Evolutionary conservation across 1,284 basidiomycete genomes (phyloP), one percentile per base, ranked within the genome.

Genomic region (Puccinia coronata): DNA sequence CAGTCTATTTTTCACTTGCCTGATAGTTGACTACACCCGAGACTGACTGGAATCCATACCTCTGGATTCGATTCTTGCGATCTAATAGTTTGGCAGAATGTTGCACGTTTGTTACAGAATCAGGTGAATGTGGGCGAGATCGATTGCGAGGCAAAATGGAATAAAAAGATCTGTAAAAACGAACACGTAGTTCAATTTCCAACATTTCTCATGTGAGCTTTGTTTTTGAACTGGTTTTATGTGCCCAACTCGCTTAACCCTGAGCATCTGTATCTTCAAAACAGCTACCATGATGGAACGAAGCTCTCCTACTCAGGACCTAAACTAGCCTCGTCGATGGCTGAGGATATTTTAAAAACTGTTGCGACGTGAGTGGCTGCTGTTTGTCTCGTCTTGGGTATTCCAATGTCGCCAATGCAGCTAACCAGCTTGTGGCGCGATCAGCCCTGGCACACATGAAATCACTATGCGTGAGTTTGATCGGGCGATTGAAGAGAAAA

Each of bases 91-190:
- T 80, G 78, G 78, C 16, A 51, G 23, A 53, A 80, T n/a, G 18
- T 53, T 4, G 78, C 69, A 25, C 36, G 31, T n/a, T 20, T 36
- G 34, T 43, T 80, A n/a, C 36, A 47, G 28, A 47, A 65, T 16
- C 47, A 61, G 18, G 69, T 73, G 39, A 80, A 72, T 65, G 70
- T 80, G 43, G 78, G 53, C n/a, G 78, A 80, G 2, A 11, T 80
- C 28, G 67, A 80, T 65, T 80, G 78, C 43, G 69, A 72, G 12
- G 36, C 25, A 31, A 43, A 43, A 31, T 67, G 34, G 34, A 61
- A 71, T 25, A 57, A 80, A 31, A 23, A 69, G 14, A 11, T 80
- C 20, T 80, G 78, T 61, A 67, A 59, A 36, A 31, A 25, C 23
- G 57, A 72, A 53, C 63, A 57, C 16, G 41, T 80, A 20, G 23